Evolutionary conservation across 2,329 filamentous ascomycete genomes (phyloP), one percentile per base, ranked within the genome.

Genomic region (Coniochaeta pulveracea): DNA sequence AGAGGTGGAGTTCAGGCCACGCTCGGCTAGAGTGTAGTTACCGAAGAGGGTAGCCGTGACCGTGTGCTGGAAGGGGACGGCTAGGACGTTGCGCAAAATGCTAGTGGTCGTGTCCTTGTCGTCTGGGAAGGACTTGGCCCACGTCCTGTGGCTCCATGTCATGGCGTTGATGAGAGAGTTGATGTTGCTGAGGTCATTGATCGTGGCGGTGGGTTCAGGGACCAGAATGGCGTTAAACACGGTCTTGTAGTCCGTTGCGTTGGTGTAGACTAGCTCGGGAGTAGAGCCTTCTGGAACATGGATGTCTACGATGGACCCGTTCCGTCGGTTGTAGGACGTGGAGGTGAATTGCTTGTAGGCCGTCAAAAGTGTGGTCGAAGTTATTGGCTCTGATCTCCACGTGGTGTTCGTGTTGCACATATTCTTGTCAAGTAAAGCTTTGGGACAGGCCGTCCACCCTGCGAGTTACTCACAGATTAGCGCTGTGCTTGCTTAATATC

Each of bases 71-170:
- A 46, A 27, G 5, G 42, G 42, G 1, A 43, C 37, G 0, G 42
- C 37, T 7, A 46, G 32, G n/a, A 45, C 34, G 33, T 45, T 45
- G 10, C 41, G 43, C 14, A 46, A 36, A 3, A 34, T 22, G 8
- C 37, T 38, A 1, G 42, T 37, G 8, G 36, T 34, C 23, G 33
- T 35, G n/a, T 30, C 33, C 7, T 42, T 27, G 31, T 46, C 41
- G 24, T 40, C 36, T 1, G 42, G 44, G 21, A 42, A 45, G 19
- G 40, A 44, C 18, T 44, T 43, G 10, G 22, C 25, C 25, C 41
- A 43, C 3, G 41, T 45, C 5, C 41, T 34, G 33, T 45, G 41
- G 33, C 40, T 43, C 43, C 43, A 45, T 5, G 42, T 36, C 28
- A 41, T 33, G 15, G 34, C 29, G 25, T 41, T 34, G 4, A 42